These are phyloP conservation scores for Cytospora chrysosperma DNA, from an alignment of 2,329 filamentous ascomycete genomes.

Conservation along the genomic window DNA sequence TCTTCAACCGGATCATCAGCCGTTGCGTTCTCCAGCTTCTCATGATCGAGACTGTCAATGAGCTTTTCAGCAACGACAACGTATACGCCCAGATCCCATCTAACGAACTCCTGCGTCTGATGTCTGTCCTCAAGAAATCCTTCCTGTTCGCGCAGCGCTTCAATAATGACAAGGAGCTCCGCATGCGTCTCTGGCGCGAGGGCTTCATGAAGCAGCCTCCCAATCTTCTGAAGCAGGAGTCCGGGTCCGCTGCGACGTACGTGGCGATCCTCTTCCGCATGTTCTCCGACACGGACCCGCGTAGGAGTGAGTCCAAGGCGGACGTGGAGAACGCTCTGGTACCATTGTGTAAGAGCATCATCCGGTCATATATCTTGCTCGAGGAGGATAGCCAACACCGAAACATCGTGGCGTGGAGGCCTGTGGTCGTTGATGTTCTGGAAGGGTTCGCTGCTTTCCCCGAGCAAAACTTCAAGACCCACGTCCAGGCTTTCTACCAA, in stretches of 20 bases:
- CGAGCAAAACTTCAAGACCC: conserved; percentile 71
- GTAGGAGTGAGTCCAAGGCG: conserved; percentile 73
- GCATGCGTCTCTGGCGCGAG: conserved; percentile 92
- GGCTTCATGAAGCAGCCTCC: conserved; percentile 99
- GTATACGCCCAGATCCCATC: conserved; percentile 95
- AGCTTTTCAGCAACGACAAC: conserved; percentile 94
- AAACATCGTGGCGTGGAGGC: conserved; percentile 95
- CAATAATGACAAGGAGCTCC: conserved; percentile 94
- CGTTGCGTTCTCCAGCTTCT: conserved; percentile 95
- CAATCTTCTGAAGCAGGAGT: conserved; percentile 96
- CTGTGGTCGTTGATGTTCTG: conserved; percentile 93
- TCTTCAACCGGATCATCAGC: conserved; percentile 99
- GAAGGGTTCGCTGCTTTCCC: conserved; percentile 90
- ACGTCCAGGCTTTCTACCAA: conserved; percentile 83
- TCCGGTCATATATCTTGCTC: conserved; percentile 77
- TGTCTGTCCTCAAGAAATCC: conserved; percentile 91
- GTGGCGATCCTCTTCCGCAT: conserved; percentile 94
- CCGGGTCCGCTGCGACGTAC: conserved; percentile 88
- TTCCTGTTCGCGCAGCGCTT: conserved; percentile 97
- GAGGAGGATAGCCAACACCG: conserved; percentile 96
- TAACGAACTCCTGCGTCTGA: conserved; percentile 81
- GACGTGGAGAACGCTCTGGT: conserved; percentile 92
- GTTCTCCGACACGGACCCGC: conserved; percentile 87
- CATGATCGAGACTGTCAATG: conserved; percentile 99
- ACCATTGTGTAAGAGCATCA: conserved; percentile 92